Conservation (phyloP, 176 grass and related monocot species). For the Pontederia crassipes region DNA sequence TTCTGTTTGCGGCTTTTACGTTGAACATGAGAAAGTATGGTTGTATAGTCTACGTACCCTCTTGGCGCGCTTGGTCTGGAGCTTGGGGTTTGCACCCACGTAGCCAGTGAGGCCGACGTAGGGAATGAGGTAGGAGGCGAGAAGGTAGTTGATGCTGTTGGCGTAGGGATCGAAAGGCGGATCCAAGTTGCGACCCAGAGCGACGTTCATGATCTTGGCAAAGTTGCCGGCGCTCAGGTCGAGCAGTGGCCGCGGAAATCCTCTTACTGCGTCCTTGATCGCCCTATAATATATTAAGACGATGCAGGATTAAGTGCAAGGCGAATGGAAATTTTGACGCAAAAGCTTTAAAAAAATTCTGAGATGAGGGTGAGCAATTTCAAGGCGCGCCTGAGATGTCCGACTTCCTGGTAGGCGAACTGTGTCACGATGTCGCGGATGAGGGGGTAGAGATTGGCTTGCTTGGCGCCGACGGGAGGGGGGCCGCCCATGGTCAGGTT, state of each 20-base stretch:
- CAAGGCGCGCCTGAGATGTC: slow-evolving; percentile 46
- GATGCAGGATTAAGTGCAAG: no score
- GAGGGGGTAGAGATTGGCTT: slow-evolving; percentile 35
- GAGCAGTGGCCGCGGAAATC: slow-evolving; percentile 63
- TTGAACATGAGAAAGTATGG: not conserved
- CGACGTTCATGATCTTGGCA: slow-evolving; percentile 61
- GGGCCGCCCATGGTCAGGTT: slow-evolving; percentile 61
- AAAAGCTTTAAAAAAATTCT: not conserved
- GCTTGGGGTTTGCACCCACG: slow-evolving; percentile 70
- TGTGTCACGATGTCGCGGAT: slow-evolving; percentile 52
- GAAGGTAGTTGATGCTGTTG: slow-evolving; percentile 70
- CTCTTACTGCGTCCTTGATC: slow-evolving; percentile 56
- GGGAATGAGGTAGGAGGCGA: slow-evolving; percentile 78
- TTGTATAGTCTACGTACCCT: slow-evolving; percentile 23
- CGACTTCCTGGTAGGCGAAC: slow-evolving; percentile 92
- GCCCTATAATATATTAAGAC: slow-evolving; percentile 34
- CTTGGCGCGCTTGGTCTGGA: slow-evolving; percentile 50
- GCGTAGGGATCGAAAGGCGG: slow-evolving; percentile 87
- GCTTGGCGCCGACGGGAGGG: slow-evolving; percentile 40
- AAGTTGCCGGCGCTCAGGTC: slow-evolving; percentile 61
- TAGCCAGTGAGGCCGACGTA: slow-evolving; percentile 95
- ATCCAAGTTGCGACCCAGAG: slow-evolving; percentile 48
- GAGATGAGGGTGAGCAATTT: not conserved
- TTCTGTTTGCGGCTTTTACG: not conserved
- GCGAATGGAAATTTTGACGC: not conserved